phyloP scores from a whole-genome alignment of 352 stramenopile species.

The Thraustotheca clavata region DNA sequence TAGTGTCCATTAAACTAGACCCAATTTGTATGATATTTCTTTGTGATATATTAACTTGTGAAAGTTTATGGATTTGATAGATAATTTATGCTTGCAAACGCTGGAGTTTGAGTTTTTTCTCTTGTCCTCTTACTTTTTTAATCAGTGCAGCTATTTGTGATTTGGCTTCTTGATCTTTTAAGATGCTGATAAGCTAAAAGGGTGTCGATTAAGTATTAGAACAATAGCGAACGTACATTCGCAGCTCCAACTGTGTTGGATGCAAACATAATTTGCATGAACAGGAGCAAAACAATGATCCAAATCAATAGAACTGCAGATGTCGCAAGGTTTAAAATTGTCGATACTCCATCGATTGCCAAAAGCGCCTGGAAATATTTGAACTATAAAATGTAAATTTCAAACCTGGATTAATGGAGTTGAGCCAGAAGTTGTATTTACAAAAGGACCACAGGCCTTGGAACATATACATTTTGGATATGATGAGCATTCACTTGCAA shows the following conservation, averaged over 20 bases:
- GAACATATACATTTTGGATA: slow-evolving; percentile 53
- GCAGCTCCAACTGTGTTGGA: slow-evolving; percentile 11
- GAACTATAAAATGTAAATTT: background rate
- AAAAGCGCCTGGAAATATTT: background rate
- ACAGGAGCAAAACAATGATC: background rate
- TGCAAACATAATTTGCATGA: slow-evolving; percentile 17
- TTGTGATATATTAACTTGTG: no score
- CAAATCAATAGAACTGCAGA: slow-evolving; percentile 3
- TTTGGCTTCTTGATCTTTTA: slow-evolving; percentile 22
- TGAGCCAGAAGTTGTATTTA: slow-evolving; percentile 34
- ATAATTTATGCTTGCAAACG: no score
- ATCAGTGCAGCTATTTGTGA: background rate
- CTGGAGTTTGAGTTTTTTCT: slow-evolving; percentile 21
- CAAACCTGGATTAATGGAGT: slow-evolving; percentile 26
- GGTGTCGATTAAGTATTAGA: background rate
- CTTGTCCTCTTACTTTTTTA: slow-evolving; percentile 16
- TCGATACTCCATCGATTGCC: background rate
- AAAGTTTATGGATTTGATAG: no score
- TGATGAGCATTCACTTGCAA: slow-evolving; percentile 27
- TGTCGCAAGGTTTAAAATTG: background rate
- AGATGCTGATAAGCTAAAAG: background rate
- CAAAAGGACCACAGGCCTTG: slow-evolving; percentile 49
- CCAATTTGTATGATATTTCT: no score
- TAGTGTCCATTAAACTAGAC: no score
- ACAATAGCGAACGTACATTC: background rate